Percentiles rank a stretch among this genome's conserved stretches.
Conservation (phyloP, 2,329 filamentous ascomycete genomes). For the Exophiala lecanii-corni region DNA sequence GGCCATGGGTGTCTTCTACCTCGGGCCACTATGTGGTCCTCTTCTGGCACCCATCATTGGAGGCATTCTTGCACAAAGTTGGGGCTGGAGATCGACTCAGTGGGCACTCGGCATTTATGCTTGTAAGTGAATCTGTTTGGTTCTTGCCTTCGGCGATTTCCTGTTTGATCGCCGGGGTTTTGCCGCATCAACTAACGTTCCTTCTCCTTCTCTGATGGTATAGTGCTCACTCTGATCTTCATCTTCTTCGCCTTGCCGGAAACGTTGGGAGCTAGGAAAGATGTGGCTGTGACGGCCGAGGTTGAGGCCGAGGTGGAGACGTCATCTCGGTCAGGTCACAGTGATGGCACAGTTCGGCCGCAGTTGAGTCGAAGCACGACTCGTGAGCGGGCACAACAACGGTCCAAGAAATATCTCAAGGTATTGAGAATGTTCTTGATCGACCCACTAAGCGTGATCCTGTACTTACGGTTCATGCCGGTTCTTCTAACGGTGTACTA, state of each 20-base stretch:
- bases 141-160: too few relatives aligned
- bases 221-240: constrained; percentile 35
- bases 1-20: constrained; percentile 81
- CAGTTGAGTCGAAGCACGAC: constrained; percentile 54
- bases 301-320: constrained; percentile 22
- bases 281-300: constrained; percentile 30
- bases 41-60: constrained; percentile 72
- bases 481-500: constrained; percentile 70
- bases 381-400: constrained; percentile 55
- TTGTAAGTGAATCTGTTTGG: constrained; percentile 17
- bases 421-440: constrained; percentile 60
- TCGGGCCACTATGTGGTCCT: constrained; percentile 72
- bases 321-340: constrained; percentile 7
- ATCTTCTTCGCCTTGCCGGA: constrained; percentile 44
- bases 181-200: neutral
- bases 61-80: constrained; percentile 62
- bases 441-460: constrained; percentile 66
- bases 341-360: constrained; percentile 21
- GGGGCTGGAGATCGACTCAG: constrained; percentile 71
- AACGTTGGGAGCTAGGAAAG: constrained; percentile 32
- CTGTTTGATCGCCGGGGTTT: neutral
- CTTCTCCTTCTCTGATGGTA: constrained; percentile 5
- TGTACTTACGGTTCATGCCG: constrained; percentile 68
- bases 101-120: constrained; percentile 74
- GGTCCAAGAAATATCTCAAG: constrained; percentile 50